phyloP scores from a whole-genome alignment of 441 rosid genomes.

The Erodium texanum region DNA sequence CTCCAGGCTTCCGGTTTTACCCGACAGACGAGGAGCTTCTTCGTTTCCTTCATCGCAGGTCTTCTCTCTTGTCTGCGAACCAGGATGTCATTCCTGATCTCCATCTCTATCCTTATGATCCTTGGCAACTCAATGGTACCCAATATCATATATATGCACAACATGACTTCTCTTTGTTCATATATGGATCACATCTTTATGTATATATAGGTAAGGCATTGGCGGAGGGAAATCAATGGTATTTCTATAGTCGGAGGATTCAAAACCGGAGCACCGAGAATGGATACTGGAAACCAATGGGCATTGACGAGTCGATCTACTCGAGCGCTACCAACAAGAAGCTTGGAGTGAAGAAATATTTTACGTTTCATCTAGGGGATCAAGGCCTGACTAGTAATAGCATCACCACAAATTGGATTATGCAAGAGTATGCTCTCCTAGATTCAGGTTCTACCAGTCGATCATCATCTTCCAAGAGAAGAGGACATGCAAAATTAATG shows the following conservation, averaged over 20 bases:
- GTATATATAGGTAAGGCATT: constrained; percentile 57
- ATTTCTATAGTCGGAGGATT: constrained; percentile 61
- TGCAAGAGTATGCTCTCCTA: constrained; percentile 69
- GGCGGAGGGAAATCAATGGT: constrained; percentile 72
- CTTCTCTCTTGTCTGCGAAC: constrained; percentile 66
- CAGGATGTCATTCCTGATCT: constrained; percentile 93
- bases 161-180: too few relatives aligned
- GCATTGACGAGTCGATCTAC: constrained; percentile 50
- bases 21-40: constrained; percentile 87
- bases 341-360: constrained; percentile 58
- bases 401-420: constrained; percentile 57
- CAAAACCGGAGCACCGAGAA: constrained; percentile 46
- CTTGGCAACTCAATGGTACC: constrained; percentile 81
- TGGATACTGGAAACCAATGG: constrained; percentile 69
- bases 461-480: constrained; percentile 32
- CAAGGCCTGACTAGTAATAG: constrained; percentile 29
- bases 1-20: constrained; percentile 77
- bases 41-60: constrained; percentile 85
- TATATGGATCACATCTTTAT: not conserved
- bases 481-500: constrained; percentile 28
- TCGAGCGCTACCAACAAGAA: constrained; percentile 29
- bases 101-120: constrained; percentile 63
- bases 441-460: constrained; percentile 25
- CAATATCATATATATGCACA: too few relatives aligned
- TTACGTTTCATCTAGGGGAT: constrained; percentile 29